Percentiles rank a stretch among this genome's conserved stretches.
Conservation (phyloP, 495 filamentous ascomycete species). For the Daldinia caldariorum region DNA sequence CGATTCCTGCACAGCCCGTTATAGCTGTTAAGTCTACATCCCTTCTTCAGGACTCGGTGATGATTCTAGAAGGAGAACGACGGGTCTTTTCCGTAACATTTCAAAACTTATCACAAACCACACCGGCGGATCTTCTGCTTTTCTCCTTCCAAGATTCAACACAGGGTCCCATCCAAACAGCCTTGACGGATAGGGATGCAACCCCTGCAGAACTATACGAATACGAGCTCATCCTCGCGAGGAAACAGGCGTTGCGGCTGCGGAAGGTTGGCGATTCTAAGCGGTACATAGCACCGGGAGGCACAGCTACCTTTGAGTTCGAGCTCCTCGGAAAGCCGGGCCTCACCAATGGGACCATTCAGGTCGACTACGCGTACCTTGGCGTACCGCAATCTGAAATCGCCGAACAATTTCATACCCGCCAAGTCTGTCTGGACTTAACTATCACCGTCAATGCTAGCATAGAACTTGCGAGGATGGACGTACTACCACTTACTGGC, state of each 20-base stretch:
- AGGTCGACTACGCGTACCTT: constrained; percentile 83
- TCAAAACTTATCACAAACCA: constrained; percentile 74
- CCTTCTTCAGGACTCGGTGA: constrained; percentile 84
- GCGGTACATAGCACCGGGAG: constrained; percentile 71
- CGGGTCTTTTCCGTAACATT: constrained; percentile 81
- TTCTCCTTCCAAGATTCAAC: constrained; percentile 93
- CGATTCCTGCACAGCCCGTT: constrained; percentile 80
- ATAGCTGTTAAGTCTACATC: constrained; percentile 78
- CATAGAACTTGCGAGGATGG: constrained; percentile 78
- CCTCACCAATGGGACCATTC: constrained; percentile 80
- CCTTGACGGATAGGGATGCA: constrained; percentile 77
- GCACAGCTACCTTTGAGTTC: constrained; percentile 77
- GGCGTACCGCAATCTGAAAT: constrained; percentile 70
- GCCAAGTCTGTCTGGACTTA: constrained; percentile 81
- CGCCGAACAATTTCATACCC: constrained; percentile 81
- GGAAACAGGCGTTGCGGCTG: constrained; percentile 77
- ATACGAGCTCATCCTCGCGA: constrained; percentile 77
- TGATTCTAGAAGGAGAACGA: constrained; percentile 89
- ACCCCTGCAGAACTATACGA: constrained; percentile 83
- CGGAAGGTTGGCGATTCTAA: constrained; percentile 62
- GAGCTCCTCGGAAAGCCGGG: constrained; percentile 88
- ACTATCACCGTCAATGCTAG: constrained; percentile 92
- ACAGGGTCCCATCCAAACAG: constrained; percentile 75
- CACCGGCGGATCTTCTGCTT: constrained; percentile 81
- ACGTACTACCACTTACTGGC: constrained; percentile 75